A percentile compares a stretch with the other conserved stretches of the same genome.
These are phyloP conservation scores for Ceratonia siliqua DNA, from an alignment of 306 rosid species.

Conservation along the genomic window DNA sequence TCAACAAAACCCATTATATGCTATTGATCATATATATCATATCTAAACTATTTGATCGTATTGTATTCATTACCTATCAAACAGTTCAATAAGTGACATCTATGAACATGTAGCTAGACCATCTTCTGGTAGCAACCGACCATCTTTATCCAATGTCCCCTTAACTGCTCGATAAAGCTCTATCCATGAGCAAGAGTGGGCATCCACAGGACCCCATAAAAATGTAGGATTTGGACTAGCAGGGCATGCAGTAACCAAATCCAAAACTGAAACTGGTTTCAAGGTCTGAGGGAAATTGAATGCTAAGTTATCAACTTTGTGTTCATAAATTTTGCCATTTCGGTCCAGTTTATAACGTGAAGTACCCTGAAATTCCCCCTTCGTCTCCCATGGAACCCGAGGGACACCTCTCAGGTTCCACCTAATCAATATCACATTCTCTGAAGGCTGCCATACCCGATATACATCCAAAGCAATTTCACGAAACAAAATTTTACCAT, in stretches of 20 bases:
- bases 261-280: constrained; percentile 79
- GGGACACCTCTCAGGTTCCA: constrained; percentile 94
- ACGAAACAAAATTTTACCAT: constrained; percentile 73
- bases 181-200: constrained; percentile 76
- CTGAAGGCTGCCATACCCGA: constrained; percentile 95
- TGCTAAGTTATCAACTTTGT: constrained; percentile 87
- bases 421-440: constrained; percentile 79
- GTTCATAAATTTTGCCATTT: constrained; percentile 88
- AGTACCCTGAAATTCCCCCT: constrained; percentile 95
- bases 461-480: constrained; percentile 80
- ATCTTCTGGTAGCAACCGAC: constrained; percentile 60
- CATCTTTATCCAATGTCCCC: constrained; percentile 62
- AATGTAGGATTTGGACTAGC: constrained; percentile 88
- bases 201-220: constrained; percentile 65
- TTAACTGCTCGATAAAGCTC: constrained; percentile 71
- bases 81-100: constrained; percentile 28
- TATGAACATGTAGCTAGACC: constrained; percentile 74
- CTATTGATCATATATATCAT: constrained; percentile 37
- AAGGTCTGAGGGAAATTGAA: constrained; percentile 75
- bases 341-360: constrained; percentile 80
- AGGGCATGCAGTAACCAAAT: constrained; percentile 82
- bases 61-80: constrained; percentile 42
- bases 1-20: constrained; percentile 43
- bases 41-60: constrained; percentile 30
- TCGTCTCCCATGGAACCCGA: constrained; percentile 90